phyloP scores from a whole-genome alignment of 176 grass and related monocot genomes.

The Aegilops sharonensis region DNA sequence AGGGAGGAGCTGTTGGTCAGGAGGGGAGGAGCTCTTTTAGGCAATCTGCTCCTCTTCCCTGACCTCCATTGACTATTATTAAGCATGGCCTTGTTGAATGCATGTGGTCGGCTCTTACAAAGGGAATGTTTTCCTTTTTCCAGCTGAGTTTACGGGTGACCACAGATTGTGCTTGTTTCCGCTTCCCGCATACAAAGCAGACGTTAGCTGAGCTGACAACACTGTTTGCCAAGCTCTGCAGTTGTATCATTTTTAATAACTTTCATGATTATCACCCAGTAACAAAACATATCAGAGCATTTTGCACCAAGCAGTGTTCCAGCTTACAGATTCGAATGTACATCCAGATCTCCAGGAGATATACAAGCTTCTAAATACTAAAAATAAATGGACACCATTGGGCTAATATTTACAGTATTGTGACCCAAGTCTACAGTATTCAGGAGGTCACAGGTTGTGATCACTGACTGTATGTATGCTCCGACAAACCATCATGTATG shows the following conservation, averaged over 20 bases:
- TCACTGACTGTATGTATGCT: no score
- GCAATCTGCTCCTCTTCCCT: slow-evolving; percentile 7
- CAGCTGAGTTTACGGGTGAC: slow-evolving; percentile 28
- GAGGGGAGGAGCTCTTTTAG: slow-evolving; percentile 33
- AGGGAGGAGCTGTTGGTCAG: background rate
- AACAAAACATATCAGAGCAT: background rate
- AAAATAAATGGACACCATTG: background rate
- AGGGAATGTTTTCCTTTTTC: background rate
- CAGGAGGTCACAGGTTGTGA: no score
- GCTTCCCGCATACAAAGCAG: background rate
- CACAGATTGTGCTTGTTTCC: background rate
- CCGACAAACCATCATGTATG: no score
- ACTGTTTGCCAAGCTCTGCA: background rate
- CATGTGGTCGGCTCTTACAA: background rate
- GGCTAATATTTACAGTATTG: background rate
- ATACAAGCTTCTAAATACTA: background rate
- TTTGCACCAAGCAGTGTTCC: background rate
- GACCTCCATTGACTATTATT: slow-evolving; percentile 46
- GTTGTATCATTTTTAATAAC: background rate
- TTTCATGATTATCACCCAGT: background rate
- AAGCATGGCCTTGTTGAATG: background rate
- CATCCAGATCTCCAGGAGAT: background rate
- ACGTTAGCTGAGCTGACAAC: background rate
- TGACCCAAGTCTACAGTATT: no score
- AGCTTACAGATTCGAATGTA: background rate